Evolutionary conservation across 768 basidiomycete genomes (phyloP).

Genomic region (Hypholoma sublateritium): DNA sequence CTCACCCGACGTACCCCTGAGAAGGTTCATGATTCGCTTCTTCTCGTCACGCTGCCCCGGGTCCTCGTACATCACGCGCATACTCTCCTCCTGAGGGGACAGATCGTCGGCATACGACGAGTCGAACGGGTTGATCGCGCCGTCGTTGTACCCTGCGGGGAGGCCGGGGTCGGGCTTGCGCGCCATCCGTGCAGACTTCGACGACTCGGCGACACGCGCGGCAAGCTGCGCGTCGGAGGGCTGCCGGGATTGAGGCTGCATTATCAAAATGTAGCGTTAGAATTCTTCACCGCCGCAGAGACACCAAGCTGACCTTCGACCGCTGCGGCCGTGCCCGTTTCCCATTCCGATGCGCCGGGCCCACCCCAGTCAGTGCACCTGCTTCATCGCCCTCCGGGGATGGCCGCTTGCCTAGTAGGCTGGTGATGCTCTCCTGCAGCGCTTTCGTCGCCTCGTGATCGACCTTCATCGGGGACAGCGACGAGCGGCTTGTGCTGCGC

Average conservation of each 20-base stretch:
- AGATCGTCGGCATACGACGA: constrained; percentile 19
- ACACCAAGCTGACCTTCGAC: constrained; percentile 27
- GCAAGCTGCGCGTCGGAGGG: constrained; percentile 30
- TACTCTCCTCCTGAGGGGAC: constrained; percentile 38
- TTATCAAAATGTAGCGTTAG: neutral
- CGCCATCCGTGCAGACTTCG: neutral
- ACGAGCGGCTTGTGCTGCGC: constrained; percentile 21
- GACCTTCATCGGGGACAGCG: constrained; percentile 43
- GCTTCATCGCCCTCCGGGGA: constrained; percentile 39
- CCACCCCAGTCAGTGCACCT: constrained; percentile 8
- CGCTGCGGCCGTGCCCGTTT: constrained; percentile 40
- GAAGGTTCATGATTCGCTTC: constrained; percentile 53
- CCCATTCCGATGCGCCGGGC: constrained; percentile 22
- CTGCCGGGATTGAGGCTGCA: constrained; percentile 38
- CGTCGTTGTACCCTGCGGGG: neutral
- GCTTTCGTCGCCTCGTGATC: constrained; percentile 52
- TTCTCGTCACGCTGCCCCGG: constrained; percentile 61
- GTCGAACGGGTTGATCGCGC: constrained; percentile 14
- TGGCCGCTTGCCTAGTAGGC: constrained; percentile 67
- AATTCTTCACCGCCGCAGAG: neutral
- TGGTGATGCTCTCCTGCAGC: constrained; percentile 67
- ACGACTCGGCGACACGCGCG: constrained; percentile 1
- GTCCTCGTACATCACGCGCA: constrained; percentile 69
- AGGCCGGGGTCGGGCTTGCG: neutral
- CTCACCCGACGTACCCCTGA: constrained; percentile 32